A percentile compares a stretch with the other conserved stretches of the same genome.
Evolutionary conservation across 306 rosid species (phyloP).

Genomic region (Fragaria nilgerrensis): DNA sequence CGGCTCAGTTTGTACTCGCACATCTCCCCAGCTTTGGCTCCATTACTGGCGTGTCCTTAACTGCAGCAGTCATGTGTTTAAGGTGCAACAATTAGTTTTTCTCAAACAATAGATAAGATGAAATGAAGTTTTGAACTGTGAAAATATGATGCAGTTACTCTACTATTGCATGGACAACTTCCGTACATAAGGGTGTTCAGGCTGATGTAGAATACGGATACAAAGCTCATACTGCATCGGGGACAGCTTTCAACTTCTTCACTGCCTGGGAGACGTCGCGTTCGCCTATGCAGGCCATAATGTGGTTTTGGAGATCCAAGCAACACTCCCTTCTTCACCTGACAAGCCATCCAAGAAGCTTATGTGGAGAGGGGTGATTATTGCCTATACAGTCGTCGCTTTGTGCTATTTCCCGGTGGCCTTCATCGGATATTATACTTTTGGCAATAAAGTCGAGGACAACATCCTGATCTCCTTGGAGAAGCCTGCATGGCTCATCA

Average conservation of each 20-base stretch:
- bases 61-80: conserved; percentile 74
- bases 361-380: conserved; percentile 74
- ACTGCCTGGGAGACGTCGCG: conserved; percentile 63
- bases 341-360: conserved; percentile 72
- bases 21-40: conserved; percentile 77
- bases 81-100: conserved; percentile 39
- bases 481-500: conserved; percentile 68
- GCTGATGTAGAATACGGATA: conserved; percentile 41
- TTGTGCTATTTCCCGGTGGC: conserved; percentile 83
- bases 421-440: conserved; percentile 47
- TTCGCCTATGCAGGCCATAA: conserved; percentile 83
- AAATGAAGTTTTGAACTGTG: neutral
- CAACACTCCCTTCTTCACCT: conserved; percentile 79
- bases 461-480: conserved; percentile 54
- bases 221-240: conserved; percentile 27
- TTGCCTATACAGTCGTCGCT: conserved; percentile 64
- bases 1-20: conserved; percentile 65
- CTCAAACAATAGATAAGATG: neutral
- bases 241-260: conserved; percentile 49
- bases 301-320: conserved; percentile 81
- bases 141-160: conserved; percentile 51
- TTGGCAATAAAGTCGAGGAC: conserved; percentile 55
- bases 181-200: conserved; percentile 52
- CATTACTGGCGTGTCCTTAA: conserved; percentile 62
- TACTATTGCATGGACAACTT: conserved; percentile 67